A percentile compares a stretch with the other conserved stretches of the same genome.
phyloP scores from a whole-genome alignment of 306 rosid genomes.

The Sphenostylis stenocarpa region DNA sequence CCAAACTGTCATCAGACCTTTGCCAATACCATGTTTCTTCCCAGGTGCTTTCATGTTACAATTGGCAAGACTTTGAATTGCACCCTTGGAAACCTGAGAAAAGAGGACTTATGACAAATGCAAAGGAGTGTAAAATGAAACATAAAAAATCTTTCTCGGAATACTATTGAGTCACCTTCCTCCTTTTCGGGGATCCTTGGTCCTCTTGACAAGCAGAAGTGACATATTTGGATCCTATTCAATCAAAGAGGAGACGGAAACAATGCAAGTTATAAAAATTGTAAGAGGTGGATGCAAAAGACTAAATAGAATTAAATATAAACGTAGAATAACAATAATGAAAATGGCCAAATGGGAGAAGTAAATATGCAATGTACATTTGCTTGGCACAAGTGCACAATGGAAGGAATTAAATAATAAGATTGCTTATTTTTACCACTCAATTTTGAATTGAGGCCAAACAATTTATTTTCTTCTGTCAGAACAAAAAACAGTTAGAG shows the following conservation, averaged over 20 bases:
- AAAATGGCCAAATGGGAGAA: not conserved
- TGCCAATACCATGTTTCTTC: constrained; percentile 84
- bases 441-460: constrained; percentile 1
- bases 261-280: not conserved
- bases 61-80: constrained; percentile 31
- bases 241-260: constrained; percentile 26
- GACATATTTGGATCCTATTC: constrained; percentile 42
- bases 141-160: not conserved
- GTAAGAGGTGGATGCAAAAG: not conserved
- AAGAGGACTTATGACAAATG: constrained; percentile 11
- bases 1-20: constrained; percentile 98
- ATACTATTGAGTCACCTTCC: constrained; percentile 57
- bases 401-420: constrained; percentile 6
- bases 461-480: not conserved
- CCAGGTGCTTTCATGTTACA: constrained; percentile 37
- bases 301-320: not conserved
- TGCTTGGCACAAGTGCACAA: not conserved
- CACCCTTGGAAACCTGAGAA: constrained; percentile 56
- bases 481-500: not conserved
- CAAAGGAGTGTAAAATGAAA: not conserved
- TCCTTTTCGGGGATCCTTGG: constrained; percentile 52
- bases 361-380: not conserved
- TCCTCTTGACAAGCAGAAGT: constrained; percentile 50
- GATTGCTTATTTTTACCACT: not conserved
- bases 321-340: not conserved